Base-by-base conservation (phyloP, 1,284 basidiomycete genomes). In the Gastroboletus turbinatus region DNA sequence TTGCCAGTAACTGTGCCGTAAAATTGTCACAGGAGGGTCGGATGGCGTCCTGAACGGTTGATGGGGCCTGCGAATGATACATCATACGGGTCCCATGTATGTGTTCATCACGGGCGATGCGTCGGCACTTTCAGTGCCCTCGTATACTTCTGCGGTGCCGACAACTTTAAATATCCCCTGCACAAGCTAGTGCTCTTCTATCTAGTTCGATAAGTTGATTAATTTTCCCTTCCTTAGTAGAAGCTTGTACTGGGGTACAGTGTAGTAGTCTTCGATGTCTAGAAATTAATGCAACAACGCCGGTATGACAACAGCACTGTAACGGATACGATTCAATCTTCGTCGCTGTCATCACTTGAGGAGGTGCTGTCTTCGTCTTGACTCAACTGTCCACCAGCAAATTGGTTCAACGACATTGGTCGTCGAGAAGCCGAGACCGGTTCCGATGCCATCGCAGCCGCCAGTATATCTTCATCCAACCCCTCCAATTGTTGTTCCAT, bases 61-160 rank as follows among this genome's bases (percentile, higher is more conserved):
- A 71, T 80, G 56, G 83, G 91, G 13, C 90, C 88, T 27, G 45
- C 63, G 1, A 80, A 79, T n/a, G n/a, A n/a, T n/a, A n/a, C n/a
- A n/a, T n/a, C n/a, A n/a, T 69, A 83, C 87, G 67, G 88, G 88
- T 39, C 85, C 87, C 60, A 87, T 92, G 60, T 84, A 82, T 33
- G 72, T 92, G 66, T 33, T 33, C 32, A 33, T 16, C 32, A 16
- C 32, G 6, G 14, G 32, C 14, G 32, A 16, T 33, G 32, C 6
- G 14, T 33, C 14, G 14, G 32, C 32, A 33, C 29, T 21, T 42
- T 43, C 50, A n/a, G 17, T 14, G 10, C n/a, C 38, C 6, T 39
- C 38, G 13, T 19, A 21, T 40, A 21, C 21, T 23, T 53, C 51
- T 45, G 35, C 42, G 9, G 13, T 17, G 14, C 40, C 61, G 27